Percentiles rank a stretch among this genome's conserved stretches.
Conservation (phyloP, 805 yeast species). For the Brettanomyces anomalus region DNA sequence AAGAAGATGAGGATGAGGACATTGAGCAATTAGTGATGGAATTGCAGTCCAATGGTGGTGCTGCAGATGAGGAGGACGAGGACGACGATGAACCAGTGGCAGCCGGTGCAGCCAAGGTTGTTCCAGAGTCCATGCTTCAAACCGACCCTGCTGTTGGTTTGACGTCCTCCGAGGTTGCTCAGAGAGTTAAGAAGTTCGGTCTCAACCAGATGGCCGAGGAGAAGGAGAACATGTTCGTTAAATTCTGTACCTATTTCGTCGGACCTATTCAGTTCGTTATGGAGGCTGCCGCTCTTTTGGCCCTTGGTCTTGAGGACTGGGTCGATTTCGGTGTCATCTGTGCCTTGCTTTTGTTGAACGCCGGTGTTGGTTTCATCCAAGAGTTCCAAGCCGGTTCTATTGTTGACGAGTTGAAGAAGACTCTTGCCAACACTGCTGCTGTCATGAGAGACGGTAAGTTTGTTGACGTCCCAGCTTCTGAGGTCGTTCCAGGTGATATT, state of each 20-base stretch:
- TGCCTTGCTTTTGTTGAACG: slow-evolving; percentile 74
- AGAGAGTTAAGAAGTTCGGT: slow-evolving; percentile 85
- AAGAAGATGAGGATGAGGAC: slow-evolving; percentile 44
- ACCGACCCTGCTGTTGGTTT: slow-evolving; percentile 75
- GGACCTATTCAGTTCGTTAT: slow-evolving; percentile 95
- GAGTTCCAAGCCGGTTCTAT: slow-evolving; percentile 95
- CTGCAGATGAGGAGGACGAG: slow-evolving; percentile 34
- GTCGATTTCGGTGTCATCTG: slow-evolving; percentile 94
- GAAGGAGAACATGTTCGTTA: slow-evolving; percentile 63
- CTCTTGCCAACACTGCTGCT: slow-evolving; percentile 77
- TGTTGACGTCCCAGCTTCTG: slow-evolving; percentile 68
- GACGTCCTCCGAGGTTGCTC: slow-evolving; percentile 61
- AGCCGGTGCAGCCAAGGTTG: slow-evolving; percentile 56
- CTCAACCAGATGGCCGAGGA: slow-evolving; percentile 86
- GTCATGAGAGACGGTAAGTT: slow-evolving; percentile 74
- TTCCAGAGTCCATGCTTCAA: slow-evolving; percentile 76
- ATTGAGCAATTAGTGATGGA: slow-evolving; percentile 68
- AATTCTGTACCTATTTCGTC: slow-evolving; percentile 77
- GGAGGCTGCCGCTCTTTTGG: slow-evolving; percentile 93
- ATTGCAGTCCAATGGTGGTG: slow-evolving; percentile 58
- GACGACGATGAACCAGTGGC: slow-evolving; percentile 38
- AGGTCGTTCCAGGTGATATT: slow-evolving; percentile 91
- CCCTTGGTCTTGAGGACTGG: slow-evolving; percentile 95
- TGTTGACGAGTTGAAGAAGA: slow-evolving; percentile 88
- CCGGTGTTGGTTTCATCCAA: slow-evolving; percentile 86